phyloP scores from a whole-genome alignment of 2,329 filamentous ascomycete species.

The Neopestalotiopsis rosae region DNA sequence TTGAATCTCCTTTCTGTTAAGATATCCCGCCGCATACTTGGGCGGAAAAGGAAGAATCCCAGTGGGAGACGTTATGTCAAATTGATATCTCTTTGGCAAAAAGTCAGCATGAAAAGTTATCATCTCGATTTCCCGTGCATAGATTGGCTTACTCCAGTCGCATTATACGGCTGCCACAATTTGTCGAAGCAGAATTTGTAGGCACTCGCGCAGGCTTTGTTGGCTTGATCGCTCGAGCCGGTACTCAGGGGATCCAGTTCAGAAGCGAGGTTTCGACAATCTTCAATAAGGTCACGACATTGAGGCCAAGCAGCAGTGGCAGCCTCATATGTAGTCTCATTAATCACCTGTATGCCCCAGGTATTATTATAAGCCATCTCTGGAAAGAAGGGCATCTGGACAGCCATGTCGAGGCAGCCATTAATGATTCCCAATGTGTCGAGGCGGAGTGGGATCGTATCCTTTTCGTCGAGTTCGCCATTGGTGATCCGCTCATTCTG shows the following conservation, averaged over 20 bases:
- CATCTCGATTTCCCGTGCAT: neutral
- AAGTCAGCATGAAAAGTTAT: neutral
- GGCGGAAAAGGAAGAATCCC: constrained; percentile 55
- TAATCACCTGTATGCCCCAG: constrained; percentile 65
- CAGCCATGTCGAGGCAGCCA: constrained; percentile 69
- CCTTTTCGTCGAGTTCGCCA: neutral
- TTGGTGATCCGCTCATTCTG: constrained; percentile 13
- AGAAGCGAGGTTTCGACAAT: neutral
- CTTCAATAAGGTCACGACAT: neutral
- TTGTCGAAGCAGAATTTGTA: constrained; percentile 3
- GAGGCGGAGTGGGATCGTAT: constrained; percentile 50
- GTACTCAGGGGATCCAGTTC: neutral
- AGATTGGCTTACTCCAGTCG: neutral
- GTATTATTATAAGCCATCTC: constrained; percentile 67
- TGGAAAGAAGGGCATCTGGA: constrained; percentile 64
- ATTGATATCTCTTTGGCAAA: constrained; percentile 29
- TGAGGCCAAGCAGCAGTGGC: constrained; percentile 38
- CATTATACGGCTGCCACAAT: constrained; percentile 3
- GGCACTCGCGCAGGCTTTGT: constrained; percentile 8
- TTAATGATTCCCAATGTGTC: constrained; percentile 73
- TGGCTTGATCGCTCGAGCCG: neutral
- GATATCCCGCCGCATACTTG: constrained; percentile 55
- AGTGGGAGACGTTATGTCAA: constrained; percentile 56
- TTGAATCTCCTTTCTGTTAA: constrained; percentile 61
- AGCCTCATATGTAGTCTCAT: constrained; percentile 51